A percentile compares a stretch with the other conserved stretches of the same genome.
phyloP scores from a whole-genome alignment of 257 asterid genomes.

The Plantago major region DNA sequence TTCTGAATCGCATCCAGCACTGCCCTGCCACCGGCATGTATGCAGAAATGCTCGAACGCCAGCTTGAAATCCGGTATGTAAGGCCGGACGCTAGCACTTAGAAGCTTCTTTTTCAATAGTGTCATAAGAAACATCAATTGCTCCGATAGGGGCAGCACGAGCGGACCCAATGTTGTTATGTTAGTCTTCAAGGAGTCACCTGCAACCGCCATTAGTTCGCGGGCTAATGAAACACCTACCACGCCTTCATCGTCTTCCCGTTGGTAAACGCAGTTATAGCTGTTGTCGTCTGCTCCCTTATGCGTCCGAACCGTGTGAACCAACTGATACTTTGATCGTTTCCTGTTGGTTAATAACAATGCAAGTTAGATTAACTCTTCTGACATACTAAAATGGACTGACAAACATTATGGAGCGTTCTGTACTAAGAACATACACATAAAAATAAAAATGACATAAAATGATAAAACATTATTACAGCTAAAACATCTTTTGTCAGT shows the following conservation, averaged over 20 bases:
- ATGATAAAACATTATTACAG: no score
- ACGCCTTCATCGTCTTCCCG: conserved; percentile 40
- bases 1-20: conserved; percentile 52
- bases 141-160: conserved; percentile 46
- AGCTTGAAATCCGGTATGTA: conserved; percentile 58
- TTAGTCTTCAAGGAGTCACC: conserved; percentile 50
- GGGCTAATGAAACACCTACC: conserved; percentile 43
- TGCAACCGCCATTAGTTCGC: conserved; percentile 51
- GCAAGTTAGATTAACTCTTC: no score
- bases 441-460: no score
- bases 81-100: conserved; percentile 42
- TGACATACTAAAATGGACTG: no score
- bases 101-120: conserved; percentile 30
- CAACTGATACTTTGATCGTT: conserved; percentile 43
- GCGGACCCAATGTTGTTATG: conserved; percentile 48
- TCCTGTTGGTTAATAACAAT: neutral
- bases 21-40: conserved; percentile 56
- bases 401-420: no score
- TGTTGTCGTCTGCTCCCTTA: conserved; percentile 44
- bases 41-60: conserved; percentile 58
- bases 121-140: conserved; percentile 43
- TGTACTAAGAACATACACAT: no score
- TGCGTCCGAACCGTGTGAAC: conserved; percentile 57
- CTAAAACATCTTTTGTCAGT: no score
- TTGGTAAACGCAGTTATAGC: conserved; percentile 57